Evolutionary conservation across 108 stramenopile species (phyloP), one percentile per base, ranked within the genome.

Genomic region (Seminavis robusta): DNA sequence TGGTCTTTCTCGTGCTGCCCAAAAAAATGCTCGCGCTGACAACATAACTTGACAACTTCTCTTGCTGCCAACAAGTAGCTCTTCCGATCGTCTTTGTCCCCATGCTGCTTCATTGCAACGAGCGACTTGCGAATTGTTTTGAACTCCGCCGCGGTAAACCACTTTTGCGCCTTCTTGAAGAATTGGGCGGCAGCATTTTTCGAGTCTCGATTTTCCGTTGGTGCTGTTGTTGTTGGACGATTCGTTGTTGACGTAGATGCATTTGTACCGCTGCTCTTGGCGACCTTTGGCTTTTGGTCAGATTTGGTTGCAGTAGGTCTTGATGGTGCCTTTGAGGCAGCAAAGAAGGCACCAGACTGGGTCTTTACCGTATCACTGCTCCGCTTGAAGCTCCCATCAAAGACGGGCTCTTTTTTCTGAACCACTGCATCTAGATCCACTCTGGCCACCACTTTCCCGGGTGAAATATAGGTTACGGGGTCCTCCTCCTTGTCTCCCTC

Each of bases 31-130:
- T n/a, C n/a, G n/a, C n/a, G n/a, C n/a, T n/a, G n/a, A n/a, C n/a
- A n/a, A n/a, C n/a, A n/a, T n/a, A n/a, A n/a, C n/a, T n/a, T n/a
- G 25, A 37, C 20, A 19, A 77, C 41, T 21, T 49, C 52, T 13
- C 66, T 56, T 8, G 72, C 72, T 3, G 49, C 53, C 0, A 17
- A 9, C 11, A 70, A 19, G 31, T 79, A 83, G 1, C 49, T 19
- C 32, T 28, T 58, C n/a, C 39, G 46, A 48, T 73, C 52, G 11
- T 57, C 42, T 37, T 50, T 46, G 15, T 69, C 67, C 6, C 82
- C 73, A 25, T 19, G 29, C 16, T 43, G 55, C 67, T 90, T 87
- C 86, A 94, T 87, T 17, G 60, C 53, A 38, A 85, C 77, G 6
- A 83, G 53, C 29, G 70, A 49, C 42, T 79, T 75, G 24, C 74